These are phyloP conservation scores for Microascus cirrosus DNA, from an alignment of 2,329 filamentous ascomycete species.

Conservation along the genomic window DNA sequence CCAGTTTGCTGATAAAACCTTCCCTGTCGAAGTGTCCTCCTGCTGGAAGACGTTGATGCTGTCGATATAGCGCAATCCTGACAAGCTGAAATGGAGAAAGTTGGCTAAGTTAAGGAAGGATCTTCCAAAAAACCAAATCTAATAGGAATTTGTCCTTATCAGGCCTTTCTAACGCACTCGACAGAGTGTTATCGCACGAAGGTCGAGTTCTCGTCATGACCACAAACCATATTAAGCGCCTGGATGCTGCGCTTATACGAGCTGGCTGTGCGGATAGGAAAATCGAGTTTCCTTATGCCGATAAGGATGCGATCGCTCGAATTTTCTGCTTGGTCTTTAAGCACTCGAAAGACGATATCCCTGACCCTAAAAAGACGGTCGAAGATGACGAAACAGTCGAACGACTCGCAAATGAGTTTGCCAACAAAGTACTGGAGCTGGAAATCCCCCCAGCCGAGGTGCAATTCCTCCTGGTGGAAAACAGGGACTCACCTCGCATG, in stretches of 20 bases:
- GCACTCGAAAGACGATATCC: too few species aligned
- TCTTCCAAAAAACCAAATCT: too few species aligned
- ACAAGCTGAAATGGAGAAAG: too few species aligned
- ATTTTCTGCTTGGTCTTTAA: too few species aligned
- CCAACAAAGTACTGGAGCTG: too few species aligned
- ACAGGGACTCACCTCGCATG: too few species aligned
- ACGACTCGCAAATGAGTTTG: too few species aligned
- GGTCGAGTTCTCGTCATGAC: slow-evolving; percentile 55
- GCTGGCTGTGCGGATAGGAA: slow-evolving; percentile 51
- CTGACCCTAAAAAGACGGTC: too few species aligned
- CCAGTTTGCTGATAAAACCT: slow-evolving; percentile 54
- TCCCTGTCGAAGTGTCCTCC: slow-evolving; percentile 58
- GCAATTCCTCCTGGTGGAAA: too few species aligned
- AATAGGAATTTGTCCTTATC: slow-evolving; percentile 57
- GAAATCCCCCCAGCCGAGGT: too few species aligned
- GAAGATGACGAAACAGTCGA: too few species aligned
- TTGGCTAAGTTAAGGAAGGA: too few species aligned
- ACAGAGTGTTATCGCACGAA: slow-evolving; percentile 57
- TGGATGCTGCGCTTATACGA: slow-evolving; percentile 51
- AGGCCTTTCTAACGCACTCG: slow-evolving; percentile 69
- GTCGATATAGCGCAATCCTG: slow-evolving; percentile 59
- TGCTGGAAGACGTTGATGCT: slow-evolving; percentile 68
- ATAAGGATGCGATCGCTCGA: slow-evolving; percentile 36
- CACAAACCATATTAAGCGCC: slow-evolving; percentile 51
- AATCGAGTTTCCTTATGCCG: slow-evolving; percentile 44